A percentile compares a stretch with the other conserved stretches of the same genome.
Conservation (phyloP, 768 basidiomycete genomes). For the Mycena galericulata region DNA sequence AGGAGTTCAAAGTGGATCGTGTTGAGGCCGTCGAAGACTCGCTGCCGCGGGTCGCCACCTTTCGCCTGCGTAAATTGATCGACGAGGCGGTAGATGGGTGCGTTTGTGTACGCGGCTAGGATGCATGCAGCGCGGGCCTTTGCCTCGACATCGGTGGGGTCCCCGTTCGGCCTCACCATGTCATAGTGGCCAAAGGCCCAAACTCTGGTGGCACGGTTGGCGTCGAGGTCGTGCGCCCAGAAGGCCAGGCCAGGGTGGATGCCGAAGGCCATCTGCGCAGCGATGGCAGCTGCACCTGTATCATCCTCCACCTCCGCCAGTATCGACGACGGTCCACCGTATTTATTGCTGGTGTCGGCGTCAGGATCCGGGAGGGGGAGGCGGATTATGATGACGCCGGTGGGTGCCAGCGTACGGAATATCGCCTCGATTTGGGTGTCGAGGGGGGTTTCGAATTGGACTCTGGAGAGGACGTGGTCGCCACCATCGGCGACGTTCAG, state of each 20-base stretch:
- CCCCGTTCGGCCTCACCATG: no score
- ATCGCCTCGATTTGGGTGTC: not conserved
- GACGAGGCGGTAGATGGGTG: not conserved
- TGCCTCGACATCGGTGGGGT: no score
- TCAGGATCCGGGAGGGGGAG: not conserved
- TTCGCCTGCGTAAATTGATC: not conserved
- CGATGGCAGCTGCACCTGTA: not conserved
- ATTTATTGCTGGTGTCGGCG: not conserved
- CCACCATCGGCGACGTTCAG: not conserved
- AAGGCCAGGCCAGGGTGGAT: not conserved
- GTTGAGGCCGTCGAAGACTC: conserved; percentile 18
- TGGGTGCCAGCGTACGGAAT: not conserved
- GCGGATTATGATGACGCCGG: not conserved
- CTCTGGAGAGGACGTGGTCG: not conserved
- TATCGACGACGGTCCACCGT: not conserved
- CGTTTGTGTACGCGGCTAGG: no score
- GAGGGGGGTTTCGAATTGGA: conserved; percentile 2
- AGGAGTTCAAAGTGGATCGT: conserved; percentile 6
- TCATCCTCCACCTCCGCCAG: not conserved
- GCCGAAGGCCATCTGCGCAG: not conserved
- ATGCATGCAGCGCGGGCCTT: no score
- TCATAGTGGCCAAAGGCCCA: no score
- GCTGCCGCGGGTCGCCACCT: not conserved
- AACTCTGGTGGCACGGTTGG: no score
- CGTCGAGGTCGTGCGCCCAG: not conserved